phyloP scores from a whole-genome alignment of 2,329 filamentous ascomycete species.

The Parastagonospora avenae region DNA sequence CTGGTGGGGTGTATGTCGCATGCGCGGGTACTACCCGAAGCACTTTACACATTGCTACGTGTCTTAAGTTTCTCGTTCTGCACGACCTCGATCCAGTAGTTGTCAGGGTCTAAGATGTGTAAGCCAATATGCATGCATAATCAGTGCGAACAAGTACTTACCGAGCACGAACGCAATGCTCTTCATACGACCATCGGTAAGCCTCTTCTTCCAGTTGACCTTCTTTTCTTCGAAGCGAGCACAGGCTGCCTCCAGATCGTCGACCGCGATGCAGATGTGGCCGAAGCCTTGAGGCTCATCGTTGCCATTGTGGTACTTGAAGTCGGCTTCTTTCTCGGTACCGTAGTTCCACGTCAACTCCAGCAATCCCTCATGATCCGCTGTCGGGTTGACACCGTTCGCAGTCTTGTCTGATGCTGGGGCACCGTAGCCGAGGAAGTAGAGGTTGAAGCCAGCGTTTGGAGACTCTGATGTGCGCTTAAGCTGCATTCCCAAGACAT shows the following conservation, averaged over 20 bases:
- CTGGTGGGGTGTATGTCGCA: slow-evolving; percentile 18
- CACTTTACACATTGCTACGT: slow-evolving; percentile 45
- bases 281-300: slow-evolving; percentile 90
- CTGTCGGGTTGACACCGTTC: slow-evolving; percentile 63
- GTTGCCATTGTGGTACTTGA: slow-evolving; percentile 93
- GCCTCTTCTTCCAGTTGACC: slow-evolving; percentile 91
- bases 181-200: slow-evolving; percentile 91
- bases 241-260: slow-evolving; percentile 88
- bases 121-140: slow-evolving; percentile 7
- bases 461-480: slow-evolving; percentile 73
- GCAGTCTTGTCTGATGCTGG: slow-evolving; percentile 57
- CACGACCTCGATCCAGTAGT: slow-evolving; percentile 79
- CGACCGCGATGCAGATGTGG: slow-evolving; percentile 86
- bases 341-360: slow-evolving; percentile 87
- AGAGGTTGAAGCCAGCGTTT: slow-evolving; percentile 80
- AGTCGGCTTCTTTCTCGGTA: slow-evolving; percentile 82
- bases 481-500: slow-evolving; percentile 86
- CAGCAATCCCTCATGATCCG: slow-evolving; percentile 78
- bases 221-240: slow-evolving; percentile 80
- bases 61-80: slow-evolving; percentile 74
- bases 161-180: slow-evolving; percentile 88
- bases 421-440: slow-evolving; percentile 81
- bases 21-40: slow-evolving; percentile 9
- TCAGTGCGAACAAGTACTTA: slow-evolving; percentile 21
- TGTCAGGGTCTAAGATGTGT: slow-evolving; percentile 65